Percentiles rank a stretch among this genome's conserved stretches.
Evolutionary conservation across 2,329 filamentous ascomycete genomes (phyloP).

Genomic region (Cyphellophora europaea): DNA sequence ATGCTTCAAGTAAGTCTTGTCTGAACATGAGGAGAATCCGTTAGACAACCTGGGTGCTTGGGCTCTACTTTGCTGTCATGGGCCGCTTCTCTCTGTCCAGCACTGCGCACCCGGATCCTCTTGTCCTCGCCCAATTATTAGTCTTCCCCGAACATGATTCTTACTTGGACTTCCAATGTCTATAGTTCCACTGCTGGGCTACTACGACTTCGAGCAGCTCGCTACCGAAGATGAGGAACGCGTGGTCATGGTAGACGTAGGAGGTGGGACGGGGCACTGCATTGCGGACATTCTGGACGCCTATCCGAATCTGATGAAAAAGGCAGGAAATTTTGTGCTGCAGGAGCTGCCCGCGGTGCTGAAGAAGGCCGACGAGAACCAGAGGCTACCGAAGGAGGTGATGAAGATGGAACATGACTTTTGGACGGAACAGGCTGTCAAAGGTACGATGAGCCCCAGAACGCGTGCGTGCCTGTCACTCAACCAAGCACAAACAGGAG

Average conservation of each 20-base stretch:
- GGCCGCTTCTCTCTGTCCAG: no score
- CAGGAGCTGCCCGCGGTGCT: slow-evolving; percentile 7
- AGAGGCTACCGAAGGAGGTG: slow-evolving; percentile 7
- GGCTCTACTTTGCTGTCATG: no score
- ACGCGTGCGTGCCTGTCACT: slow-evolving; percentile 2
- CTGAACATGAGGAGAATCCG: no score
- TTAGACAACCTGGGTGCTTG: no score
- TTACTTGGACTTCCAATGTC: no score
- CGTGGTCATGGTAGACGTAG: slow-evolving; percentile 11
- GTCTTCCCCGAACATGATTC: no score
- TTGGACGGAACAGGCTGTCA: slow-evolving; percentile 11
- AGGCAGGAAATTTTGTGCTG: slow-evolving; percentile 8
- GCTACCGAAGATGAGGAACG: slow-evolving; percentile 5
- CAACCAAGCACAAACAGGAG: slow-evolving; percentile 10
- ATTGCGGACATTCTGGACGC: slow-evolving; percentile 8
- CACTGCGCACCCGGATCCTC: no score
- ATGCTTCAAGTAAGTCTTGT: no score
- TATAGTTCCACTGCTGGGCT: slow-evolving; percentile 7
- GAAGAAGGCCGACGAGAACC: slow-evolving; percentile 7
- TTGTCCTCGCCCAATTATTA: no score
- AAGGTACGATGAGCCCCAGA: slow-evolving; percentile 17
- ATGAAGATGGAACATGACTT: slow-evolving; percentile 26
- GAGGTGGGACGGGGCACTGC: slow-evolving; percentile 11
- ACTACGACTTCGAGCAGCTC: slow-evolving; percentile 9
- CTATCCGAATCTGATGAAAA: slow-evolving; percentile 5